Evolutionary conservation across 2,329 filamentous ascomycete genomes (phyloP).

Genomic region (Ophiostoma australiae): DNA sequence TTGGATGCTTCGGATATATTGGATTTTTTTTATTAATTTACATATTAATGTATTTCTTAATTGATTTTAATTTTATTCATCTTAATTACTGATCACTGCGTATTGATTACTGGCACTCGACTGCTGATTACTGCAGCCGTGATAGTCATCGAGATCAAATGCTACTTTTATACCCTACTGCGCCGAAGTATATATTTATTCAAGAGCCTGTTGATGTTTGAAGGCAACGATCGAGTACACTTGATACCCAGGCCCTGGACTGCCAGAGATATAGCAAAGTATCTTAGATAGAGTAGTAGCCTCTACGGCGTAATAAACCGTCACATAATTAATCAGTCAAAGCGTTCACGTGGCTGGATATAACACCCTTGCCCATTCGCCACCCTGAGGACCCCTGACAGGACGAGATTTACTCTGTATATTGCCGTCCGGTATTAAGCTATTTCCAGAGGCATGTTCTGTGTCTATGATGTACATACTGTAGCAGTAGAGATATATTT

Average conservation of each 20-base stretch:
- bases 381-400: not conserved
- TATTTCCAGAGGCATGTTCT: not conserved
- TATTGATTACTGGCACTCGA: not conserved
- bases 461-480: too few species aligned
- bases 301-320: not conserved
- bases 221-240: too few species aligned
- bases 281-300: too few species aligned
- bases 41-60: not conserved
- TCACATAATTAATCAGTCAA: not conserved
- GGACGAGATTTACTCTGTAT: slow-evolving; percentile 4
- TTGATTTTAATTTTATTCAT: not conserved
- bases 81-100: not conserved
- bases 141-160: too few species aligned
- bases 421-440: slow-evolving; percentile 9
- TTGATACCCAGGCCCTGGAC: too few species aligned
- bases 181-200: too few species aligned
- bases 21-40: not conserved
- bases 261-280: not conserved
- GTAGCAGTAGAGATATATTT: not conserved
- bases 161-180: too few species aligned
- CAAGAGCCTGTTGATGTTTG: too few species aligned
- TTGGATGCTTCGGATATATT: not conserved
- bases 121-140: not conserved
- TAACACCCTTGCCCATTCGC: not conserved
- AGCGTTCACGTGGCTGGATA: not conserved